phyloP scores from a whole-genome alignment of 495 filamentous ascomycete species.

The Penicillium maclennaniae region DNA sequence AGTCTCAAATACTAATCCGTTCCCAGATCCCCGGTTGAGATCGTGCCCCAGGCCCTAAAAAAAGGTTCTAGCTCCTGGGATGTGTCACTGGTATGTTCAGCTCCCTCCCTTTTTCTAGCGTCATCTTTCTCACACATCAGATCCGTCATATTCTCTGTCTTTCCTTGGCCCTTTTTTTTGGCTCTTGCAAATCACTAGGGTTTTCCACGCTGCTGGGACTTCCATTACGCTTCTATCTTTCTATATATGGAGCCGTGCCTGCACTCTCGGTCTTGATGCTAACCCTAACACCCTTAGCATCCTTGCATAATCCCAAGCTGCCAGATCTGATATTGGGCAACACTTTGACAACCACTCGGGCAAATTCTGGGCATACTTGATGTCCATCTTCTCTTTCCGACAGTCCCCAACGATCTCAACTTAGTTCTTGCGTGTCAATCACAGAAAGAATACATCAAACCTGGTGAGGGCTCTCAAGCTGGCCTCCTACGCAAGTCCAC shows the following conservation, averaged over 20 bases:
- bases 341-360: no score
- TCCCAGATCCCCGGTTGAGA: conserved; percentile 12
- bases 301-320: background rate
- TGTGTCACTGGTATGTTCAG: conserved; percentile 8
- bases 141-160: conserved; percentile 17
- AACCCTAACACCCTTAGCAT: background rate
- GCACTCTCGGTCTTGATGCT: background rate
- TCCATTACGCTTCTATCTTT: background rate
- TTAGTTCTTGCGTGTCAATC: background rate
- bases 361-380: background rate
- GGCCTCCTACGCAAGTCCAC: conserved; percentile 55
- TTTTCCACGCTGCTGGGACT: background rate
- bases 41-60: conserved; percentile 10
- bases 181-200: no score
- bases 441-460: background rate
- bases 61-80: conserved; percentile 1
- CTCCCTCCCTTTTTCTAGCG: conserved; percentile 7
- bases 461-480: conserved; percentile 39
- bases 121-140: conserved; percentile 12
- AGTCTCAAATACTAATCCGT: conserved; percentile 16
- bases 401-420: background rate
- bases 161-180: background rate
- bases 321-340: background rate
- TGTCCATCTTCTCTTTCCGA: background rate
- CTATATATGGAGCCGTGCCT: background rate